Evolutionary conservation across 2,329 filamentous ascomycete genomes (phyloP), one percentile per base, ranked within the genome.

Genomic region (Cordyceps javanica): DNA sequence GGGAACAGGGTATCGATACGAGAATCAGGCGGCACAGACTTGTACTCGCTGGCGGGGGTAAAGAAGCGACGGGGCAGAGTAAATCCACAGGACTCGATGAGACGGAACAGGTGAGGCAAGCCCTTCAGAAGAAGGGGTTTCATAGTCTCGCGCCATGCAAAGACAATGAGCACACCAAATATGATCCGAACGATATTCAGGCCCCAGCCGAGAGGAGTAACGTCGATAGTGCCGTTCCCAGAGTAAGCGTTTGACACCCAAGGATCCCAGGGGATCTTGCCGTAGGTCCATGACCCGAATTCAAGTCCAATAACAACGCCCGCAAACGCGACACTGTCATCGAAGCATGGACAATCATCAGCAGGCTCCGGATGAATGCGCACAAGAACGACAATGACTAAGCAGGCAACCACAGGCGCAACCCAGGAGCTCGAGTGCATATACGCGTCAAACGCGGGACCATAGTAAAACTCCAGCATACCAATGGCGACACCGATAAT

Each of bases 291-390:
- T 8, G 85, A 87, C 10, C 89, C 93, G 60, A 89, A 73, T 66
- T 95, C 88, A 48, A 90, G 77, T 0, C 94, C 94, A 65, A 97
- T 89, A 56, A 96, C 81, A 23, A 97, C 92, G 2, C 90, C 93
- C 21, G 91, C 87, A 72, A 97, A 97, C 3, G 92, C 87, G 50
- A 97, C 90, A 65, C 90, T 96, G 73, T 97, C 93, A 69, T 97
- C 93, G 68, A 95, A 97, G 71, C 93, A 97, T 5, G 93, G 93
- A 64, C 94, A 99, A 70, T 97, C 91, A 69, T 99, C 94, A 1
- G 91, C 94, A 0, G 94, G 94, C 67, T 99, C 94, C 0, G 94
- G 94, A 67, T 99, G 93, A 32, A 97, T 86, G 58, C 93, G 86
- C 25, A 97, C 88, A 8, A 96, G 79, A 8, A 88, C 74, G 57